phyloP scores from a whole-genome alignment of 1,139 yeast species.

The Blastobotrys illinoisensis region DNA sequence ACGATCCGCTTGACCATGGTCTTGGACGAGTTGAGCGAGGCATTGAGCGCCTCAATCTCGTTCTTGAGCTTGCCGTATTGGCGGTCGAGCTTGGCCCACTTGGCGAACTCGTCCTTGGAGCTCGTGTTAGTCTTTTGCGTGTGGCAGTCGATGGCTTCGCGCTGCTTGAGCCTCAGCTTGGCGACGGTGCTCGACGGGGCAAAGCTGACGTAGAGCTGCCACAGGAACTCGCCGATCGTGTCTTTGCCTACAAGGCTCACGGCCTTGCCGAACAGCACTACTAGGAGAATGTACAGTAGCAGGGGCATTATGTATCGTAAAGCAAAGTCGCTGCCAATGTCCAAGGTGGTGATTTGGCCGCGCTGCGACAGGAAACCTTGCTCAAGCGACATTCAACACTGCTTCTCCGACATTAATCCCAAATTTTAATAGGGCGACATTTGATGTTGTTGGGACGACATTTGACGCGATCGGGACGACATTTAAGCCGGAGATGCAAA shows the following conservation, averaged over 20 bases:
- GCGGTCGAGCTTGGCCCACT: constrained; percentile 90
- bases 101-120: constrained; percentile 92
- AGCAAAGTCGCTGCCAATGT: too few species aligned
- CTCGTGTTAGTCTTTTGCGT: constrained; percentile 57
- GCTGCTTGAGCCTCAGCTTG: constrained; percentile 38
- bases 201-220: constrained; percentile 40
- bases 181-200: constrained; percentile 35
- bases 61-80: constrained; percentile 52
- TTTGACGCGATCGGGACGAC: too few species aligned
- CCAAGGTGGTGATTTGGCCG: too few species aligned
- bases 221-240: constrained; percentile 26
- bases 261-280: constrained; percentile 11
- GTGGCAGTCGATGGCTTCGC: constrained; percentile 45
- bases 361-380: neutral
- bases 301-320: neutral
- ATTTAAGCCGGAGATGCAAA: too few species aligned
- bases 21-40: constrained; percentile 23
- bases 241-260: constrained; percentile 26
- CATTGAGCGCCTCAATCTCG: constrained; percentile 44
- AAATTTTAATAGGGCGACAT: too few species aligned
- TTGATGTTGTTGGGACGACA: too few species aligned
- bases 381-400: neutral
- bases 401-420: too few species aligned
- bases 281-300: constrained; percentile 2
- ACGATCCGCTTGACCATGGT: constrained; percentile 34